A percentile compares a stretch with the other conserved stretches of the same genome.
Conservation (phyloP, 1,284 basidiomycete species). For the Tilletia horrida region DNA sequence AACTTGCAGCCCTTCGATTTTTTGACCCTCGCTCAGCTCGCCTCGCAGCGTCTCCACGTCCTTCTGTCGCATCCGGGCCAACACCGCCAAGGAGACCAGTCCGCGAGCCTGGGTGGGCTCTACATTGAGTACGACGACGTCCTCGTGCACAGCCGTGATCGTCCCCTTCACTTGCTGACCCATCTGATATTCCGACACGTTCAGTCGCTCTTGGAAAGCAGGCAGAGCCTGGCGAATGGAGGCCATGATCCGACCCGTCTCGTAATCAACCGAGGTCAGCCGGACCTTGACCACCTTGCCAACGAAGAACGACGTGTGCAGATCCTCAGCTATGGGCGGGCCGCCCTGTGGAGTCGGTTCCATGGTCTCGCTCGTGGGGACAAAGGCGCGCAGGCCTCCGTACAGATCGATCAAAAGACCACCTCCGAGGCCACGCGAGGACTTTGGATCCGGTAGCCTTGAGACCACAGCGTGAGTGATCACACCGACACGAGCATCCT, state of each 20-base stretch:
- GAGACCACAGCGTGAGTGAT: conserved; percentile 78
- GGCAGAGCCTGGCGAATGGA: conserved; percentile 75
- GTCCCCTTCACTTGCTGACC: conserved; percentile 48
- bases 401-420: conserved; percentile 59
- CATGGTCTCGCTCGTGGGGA: conserved; percentile 58
- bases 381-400: conserved; percentile 78
- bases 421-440: neutral
- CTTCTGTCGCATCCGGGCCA: conserved; percentile 60
- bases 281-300: conserved; percentile 78
- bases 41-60: conserved; percentile 69
- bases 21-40: conserved; percentile 69
- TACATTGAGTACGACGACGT: conserved; percentile 47
- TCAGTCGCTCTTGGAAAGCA: conserved; percentile 44
- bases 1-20: conserved; percentile 74
- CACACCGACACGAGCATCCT: conserved; percentile 69
- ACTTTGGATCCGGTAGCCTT: conserved; percentile 35
- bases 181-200: conserved; percentile 45
- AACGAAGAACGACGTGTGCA: conserved; percentile 63
- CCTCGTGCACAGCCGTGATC: conserved; percentile 46
- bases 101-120: conserved; percentile 57
- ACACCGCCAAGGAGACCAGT: neutral
- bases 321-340: conserved; percentile 43
- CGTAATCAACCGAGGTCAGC: conserved; percentile 69
- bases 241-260: conserved; percentile 69
- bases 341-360: conserved; percentile 20